Evolutionary conservation across 2,329 filamentous ascomycete genomes (phyloP), one percentile per base, ranked within the genome.

Genomic region (Alternaria gansuensis): DNA sequence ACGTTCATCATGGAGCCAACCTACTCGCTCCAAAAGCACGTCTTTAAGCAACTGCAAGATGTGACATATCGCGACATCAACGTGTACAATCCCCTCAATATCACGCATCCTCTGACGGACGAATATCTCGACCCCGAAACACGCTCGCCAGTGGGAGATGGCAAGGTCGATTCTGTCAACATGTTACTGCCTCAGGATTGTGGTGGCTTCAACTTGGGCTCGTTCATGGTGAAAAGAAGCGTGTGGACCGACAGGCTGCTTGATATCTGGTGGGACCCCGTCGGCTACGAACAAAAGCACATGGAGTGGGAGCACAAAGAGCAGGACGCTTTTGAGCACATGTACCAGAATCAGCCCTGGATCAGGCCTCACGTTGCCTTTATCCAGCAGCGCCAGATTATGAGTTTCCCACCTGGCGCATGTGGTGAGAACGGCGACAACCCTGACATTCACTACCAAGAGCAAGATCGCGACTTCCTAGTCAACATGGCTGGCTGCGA

Each of bases 291-390:
- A 80, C 95, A 99, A 80, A 96, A 93, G 76, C 95, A 99, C 77
- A 97, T 97, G 93, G 87, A 95, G 63, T 99, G 95, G 95, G 93
- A 95, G 73, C 95, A 99, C 82, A 98, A 98, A 77, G 95, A 99
- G 78, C 95, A 99, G 79, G 93, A 98, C 74, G 92, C 93, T 2
- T 82, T 99, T 40, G 93, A 97, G 80, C 90, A 96, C 79, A 84
- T 99, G 63, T 99, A 99, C 80, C 86, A 84, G 57, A 90, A 90
- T 54, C 94, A 98, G 75, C 92, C 95, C 0, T 99, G 95, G 93
- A 88, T 98, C 53, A 88, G 95, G 59, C 88, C 91, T 55, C 91
- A 95, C 69, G 89, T 93, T 3, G 94, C 88, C 4, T 99, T 99
- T 79, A 84, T 97, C 45, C 90, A 91, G 0, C 94, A 98, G 77